Base-by-base conservation (phyloP, 306 rosid genomes). In the Erythrophleum fordii region DNA sequence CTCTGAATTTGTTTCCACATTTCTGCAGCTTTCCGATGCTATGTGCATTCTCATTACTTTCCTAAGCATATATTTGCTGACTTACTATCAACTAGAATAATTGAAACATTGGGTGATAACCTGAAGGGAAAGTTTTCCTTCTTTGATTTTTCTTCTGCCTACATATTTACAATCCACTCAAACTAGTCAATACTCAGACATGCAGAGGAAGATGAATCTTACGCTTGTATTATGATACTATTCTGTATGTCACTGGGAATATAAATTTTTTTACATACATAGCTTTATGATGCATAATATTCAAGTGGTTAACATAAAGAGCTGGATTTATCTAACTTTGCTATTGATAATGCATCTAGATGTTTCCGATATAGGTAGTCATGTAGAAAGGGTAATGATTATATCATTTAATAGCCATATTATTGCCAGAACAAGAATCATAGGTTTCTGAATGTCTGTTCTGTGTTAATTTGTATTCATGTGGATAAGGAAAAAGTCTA, bases 1-100 rank as follows among this genome's bases (percentile, higher is more conserved):
- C 39, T 41, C 25, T 37, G 45, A 51, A 42, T 65, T 69, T 48
- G 77, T 61, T 26, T 83, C 49, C 65, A 34, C 58, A 14, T 41
- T 35, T 44, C 39, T 44, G 31, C 9, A 49, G 70, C 39, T 35
- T 51, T 75, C 55, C 13, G 41, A 28, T 58, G 65, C 65, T 11
- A 25, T 58, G 35, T 58, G 5, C 25, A 58, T 58, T 58, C 34
- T 58, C 65, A 9, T 11, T 20, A n/a, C 60, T n/a, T 28, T 48
- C 12, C 39, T 41, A 23, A 25, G 37, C 31, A 17, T 31, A 42
- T 4, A 5, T 61, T 44, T 68, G 37, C 60, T 41, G 59, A 46
- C 65, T 22, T 45, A 28, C 46, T 26, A 8, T 20, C 13, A 0
- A 20, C 62, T 11, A 55, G 62, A 20, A 55, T 20, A 20, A 9